phyloP scores from a whole-genome alignment of 2,329 filamentous ascomycete species.

The Pseudocercospora crystallina region DNA sequence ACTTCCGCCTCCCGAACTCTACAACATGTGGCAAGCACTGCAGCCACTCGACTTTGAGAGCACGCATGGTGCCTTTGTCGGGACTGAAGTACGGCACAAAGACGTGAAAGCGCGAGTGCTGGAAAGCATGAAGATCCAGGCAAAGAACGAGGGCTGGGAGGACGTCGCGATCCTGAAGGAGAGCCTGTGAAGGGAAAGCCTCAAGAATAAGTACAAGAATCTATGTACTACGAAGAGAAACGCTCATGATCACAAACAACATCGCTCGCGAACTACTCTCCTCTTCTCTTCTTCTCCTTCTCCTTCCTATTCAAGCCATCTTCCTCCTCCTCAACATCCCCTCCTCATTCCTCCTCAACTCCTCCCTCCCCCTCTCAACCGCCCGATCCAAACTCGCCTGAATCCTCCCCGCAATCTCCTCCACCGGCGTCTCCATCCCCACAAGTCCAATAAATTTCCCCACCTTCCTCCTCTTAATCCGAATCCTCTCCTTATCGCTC shows the following conservation, averaged over 20 bases:
- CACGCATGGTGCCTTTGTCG: conserved; percentile 67
- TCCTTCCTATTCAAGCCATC: conserved; percentile 22
- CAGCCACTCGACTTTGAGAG: conserved; percentile 61
- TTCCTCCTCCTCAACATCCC: conserved; percentile 35
- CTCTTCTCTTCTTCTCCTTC: too few relatives aligned
- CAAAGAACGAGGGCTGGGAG: conserved; percentile 39
- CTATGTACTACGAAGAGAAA: too few relatives aligned
- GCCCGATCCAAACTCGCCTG: conserved; percentile 35
- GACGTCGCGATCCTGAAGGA: conserved; percentile 29
- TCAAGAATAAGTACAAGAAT: too few relatives aligned
- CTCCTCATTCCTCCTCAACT: conserved; percentile 35
- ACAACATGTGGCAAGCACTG: conserved; percentile 68
- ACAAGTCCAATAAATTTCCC: conserved; percentile 72
- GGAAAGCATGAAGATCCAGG: conserved; percentile 75
- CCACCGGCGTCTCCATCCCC: conserved; percentile 57
- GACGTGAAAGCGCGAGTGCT: conserved; percentile 65
- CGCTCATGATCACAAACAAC: too few relatives aligned
- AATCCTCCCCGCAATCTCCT: conserved; percentile 46
- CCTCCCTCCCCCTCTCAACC: conserved; percentile 31
- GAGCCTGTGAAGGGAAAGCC: conserved; percentile 14
- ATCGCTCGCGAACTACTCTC: too few relatives aligned
- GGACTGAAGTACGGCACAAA: conserved; percentile 58
- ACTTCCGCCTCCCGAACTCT: conserved; percentile 62
- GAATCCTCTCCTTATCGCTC: conserved; percentile 40
- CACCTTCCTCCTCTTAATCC: conserved; percentile 66